Evolutionary conservation across 2,329 filamentous ascomycete genomes (phyloP).

Genomic region (Zymoseptoria passerinii): DNA sequence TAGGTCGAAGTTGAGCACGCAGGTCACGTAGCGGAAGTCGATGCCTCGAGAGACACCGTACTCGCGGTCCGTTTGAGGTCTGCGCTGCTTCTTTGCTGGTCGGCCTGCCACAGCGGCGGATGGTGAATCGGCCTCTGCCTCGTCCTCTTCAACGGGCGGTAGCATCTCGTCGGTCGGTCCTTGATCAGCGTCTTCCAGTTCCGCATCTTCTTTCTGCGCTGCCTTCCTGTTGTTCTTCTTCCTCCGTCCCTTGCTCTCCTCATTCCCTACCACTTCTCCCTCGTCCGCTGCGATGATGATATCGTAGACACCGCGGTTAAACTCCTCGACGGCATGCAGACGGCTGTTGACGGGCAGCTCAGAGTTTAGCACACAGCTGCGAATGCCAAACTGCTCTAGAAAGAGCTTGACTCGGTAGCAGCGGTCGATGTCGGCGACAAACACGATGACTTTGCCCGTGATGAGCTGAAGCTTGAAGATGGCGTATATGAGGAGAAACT

Average conservation of each 20-base stretch:
- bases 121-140: conserved; percentile 28
- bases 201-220: conserved; percentile 28
- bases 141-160: conserved; percentile 22
- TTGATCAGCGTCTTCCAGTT: conserved; percentile 12
- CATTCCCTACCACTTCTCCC: conserved; percentile 68
- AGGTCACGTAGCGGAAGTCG: conserved; percentile 91
- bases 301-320: conserved; percentile 94
- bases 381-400: conserved; percentile 92
- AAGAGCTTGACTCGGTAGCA: conserved; percentile 92
- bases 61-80: conserved; percentile 66
- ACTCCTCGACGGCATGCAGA: conserved; percentile 91
- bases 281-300: conserved; percentile 96
- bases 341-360: conserved; percentile 89
- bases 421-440: conserved; percentile 77
- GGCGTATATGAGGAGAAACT: conserved; percentile 85
- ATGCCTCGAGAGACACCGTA: conserved; percentile 95
- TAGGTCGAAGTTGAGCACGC: conserved; percentile 95
- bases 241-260: conserved; percentile 35
- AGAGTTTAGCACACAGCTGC: conserved; percentile 86
- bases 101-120: conserved; percentile 13
- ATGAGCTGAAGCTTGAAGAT: conserved; percentile 93
- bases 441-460: conserved; percentile 82
- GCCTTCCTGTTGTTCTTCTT: conserved; percentile 23
- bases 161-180: conserved; percentile 4
- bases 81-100: conserved; percentile 53